Evolutionary conservation across 306 rosid species (phyloP), one percentile per base, ranked within the genome.

Genomic region (Gastrolobium bilobum): DNA sequence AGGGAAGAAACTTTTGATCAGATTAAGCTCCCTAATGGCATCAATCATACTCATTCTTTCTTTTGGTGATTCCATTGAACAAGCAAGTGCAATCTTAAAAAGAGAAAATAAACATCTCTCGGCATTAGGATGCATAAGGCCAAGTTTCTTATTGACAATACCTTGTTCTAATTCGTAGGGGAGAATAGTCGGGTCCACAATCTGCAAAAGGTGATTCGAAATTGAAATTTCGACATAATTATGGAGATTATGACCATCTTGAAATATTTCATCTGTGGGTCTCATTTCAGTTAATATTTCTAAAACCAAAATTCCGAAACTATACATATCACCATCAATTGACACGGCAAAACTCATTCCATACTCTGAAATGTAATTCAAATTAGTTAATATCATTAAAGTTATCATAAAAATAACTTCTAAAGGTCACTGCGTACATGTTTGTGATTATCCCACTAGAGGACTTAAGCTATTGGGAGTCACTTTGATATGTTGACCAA

Each of bases 291-390:
- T 60, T 29, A 84, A 31, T 33, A 83, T 79, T 59, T 83, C 78
- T 47, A 83, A 38, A n/a, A 33, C 8, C 31, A 68, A 57, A 66
- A 84, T 84, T 2, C 87, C 81, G 37, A 73, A 84, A 15, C 78
- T 73, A 20, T 79, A 78, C 26, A 20, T 20, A 20, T 20, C 26
- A 20, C 26, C 26, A 0, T 20, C 26, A 20, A 20, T 20, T 20
- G 26, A 20, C 26, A 20, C 1, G 26, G 26, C 0, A 20, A 20
- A 20, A 20, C 26, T 1, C 26, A 20, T 20, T 20, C 26, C 26
- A 20, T 20, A 20, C 26, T 20, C 26, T 20, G 26, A 20, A 20
- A 20, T 20, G 34, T 34, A 54, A 71, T 38, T 5, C 14, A 42
- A 31, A 72, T 10, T 6, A 29, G 9, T 53, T 10, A 53, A 29